Evolutionary conservation across 2,329 filamentous ascomycete genomes (phyloP).

Genomic region (Phaeosphaeriaceae sp.): DNA sequence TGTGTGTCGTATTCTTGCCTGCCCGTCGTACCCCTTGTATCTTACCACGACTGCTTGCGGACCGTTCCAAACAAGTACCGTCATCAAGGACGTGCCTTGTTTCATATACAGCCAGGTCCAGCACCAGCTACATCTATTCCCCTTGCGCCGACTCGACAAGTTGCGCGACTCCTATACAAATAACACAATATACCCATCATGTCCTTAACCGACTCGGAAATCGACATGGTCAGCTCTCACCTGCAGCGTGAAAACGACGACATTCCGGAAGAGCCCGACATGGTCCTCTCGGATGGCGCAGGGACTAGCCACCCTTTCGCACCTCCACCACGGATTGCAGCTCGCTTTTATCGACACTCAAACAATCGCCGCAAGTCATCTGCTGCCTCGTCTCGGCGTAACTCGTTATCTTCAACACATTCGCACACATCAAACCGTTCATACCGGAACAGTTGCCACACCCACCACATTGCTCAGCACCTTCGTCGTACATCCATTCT

Average conservation of each 20-base stretch:
- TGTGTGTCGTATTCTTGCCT: slow-evolving; percentile 26
- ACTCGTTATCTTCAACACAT: slow-evolving; percentile 78
- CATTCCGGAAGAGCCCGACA: slow-evolving; percentile 51
- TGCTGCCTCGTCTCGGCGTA: slow-evolving; percentile 77
- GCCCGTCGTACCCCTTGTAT: slow-evolving; percentile 15
- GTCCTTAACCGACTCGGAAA: slow-evolving; percentile 43
- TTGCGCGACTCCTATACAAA: slow-evolving; percentile 23
- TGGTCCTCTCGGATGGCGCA: slow-evolving; percentile 49
- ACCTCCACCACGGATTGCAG: slow-evolving; percentile 77
- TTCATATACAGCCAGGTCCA: slow-evolving; percentile 28
- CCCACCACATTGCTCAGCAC: slow-evolving; percentile 79
- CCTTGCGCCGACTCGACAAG: slow-evolving; percentile 21
- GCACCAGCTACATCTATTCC: slow-evolving; percentile 12
- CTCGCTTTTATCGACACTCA: slow-evolving; percentile 73
- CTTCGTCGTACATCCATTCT: slow-evolving; percentile 80
- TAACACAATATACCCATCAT: slow-evolving; percentile 18
- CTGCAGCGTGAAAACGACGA: slow-evolving; percentile 44
- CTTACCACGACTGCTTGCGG: slow-evolving; percentile 26
- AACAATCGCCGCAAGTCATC: slow-evolving; percentile 75
- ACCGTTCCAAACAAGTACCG: slow-evolving; percentile 23
- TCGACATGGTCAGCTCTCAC: slow-evolving; percentile 38
- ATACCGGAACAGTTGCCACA: slow-evolving; percentile 65
- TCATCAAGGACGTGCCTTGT: slow-evolving; percentile 38
- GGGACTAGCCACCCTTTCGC: slow-evolving; percentile 57
- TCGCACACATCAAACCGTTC: slow-evolving; percentile 71